Conservation (phyloP, 192 early-diverging fungal species). For the Gonapodya sp. region DNA sequence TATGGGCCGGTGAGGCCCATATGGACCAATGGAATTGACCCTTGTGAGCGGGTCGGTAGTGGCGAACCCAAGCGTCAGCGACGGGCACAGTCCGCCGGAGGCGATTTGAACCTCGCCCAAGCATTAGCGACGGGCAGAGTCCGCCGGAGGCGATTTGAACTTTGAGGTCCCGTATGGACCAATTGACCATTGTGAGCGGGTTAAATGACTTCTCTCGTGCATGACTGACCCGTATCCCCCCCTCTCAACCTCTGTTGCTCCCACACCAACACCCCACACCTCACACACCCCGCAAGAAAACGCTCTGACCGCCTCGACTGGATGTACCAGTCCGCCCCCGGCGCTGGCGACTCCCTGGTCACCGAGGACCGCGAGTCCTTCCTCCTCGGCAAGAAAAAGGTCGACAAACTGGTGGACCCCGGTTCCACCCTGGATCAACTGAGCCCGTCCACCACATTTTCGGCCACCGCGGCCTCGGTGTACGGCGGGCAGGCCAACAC, state of each 20-base stretch:
- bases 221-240: too few relatives aligned
- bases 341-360: conserved; percentile 24
- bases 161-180: background rate
- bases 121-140: too few relatives aligned
- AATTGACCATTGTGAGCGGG: background rate
- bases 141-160: background rate
- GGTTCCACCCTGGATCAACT: conserved; percentile 31
- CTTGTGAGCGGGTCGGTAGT: background rate
- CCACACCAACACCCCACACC: background rate
- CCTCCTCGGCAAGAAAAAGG: conserved; percentile 78
- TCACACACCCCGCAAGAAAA: conserved; percentile 38
- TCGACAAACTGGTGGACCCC: conserved; percentile 52
- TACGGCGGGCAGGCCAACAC: conserved; percentile 62
- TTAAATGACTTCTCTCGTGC: background rate
- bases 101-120: too few relatives aligned
- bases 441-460: conserved; percentile 19
- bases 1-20: too few relatives aligned
- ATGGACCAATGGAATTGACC: background rate
- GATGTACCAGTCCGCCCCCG: conserved; percentile 84
- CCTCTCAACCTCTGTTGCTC: background rate
- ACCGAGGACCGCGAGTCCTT: conserved; percentile 77
- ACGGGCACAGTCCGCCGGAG: conserved; percentile 28
- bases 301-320: conserved; percentile 77
- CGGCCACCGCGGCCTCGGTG: conserved; percentile 18
- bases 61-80: background rate